Evolutionary conservation across 208 protist species (phyloP).

Genomic region (Acanthamoeba sp.): DNA sequence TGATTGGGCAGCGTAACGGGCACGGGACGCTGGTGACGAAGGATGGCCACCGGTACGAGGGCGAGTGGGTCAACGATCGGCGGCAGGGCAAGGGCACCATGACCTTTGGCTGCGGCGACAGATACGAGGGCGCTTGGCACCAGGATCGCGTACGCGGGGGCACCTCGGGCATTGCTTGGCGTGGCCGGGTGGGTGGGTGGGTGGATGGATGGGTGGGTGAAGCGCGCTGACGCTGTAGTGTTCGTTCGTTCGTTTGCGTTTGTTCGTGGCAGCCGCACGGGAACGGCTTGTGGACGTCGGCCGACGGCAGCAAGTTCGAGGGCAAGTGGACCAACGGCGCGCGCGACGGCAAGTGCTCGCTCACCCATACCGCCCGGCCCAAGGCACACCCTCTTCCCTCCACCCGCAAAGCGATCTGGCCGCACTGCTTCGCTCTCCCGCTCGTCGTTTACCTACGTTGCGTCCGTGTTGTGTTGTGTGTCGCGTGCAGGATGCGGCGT

Average conservation of each 20-base stretch:
- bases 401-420: neutral
- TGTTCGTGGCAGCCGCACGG: neutral
- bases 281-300: neutral
- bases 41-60: conserved; percentile 49
- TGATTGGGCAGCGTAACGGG: conserved; percentile 7
- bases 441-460: neutral
- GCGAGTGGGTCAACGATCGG: conserved; percentile 21
- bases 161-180: too few species aligned
- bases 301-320: conserved; percentile 35
- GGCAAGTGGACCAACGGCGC: conserved; percentile 53
- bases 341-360: conserved; percentile 41
- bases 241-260: too few species aligned
- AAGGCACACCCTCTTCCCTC: neutral
- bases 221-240: too few species aligned
- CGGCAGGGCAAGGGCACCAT: conserved; percentile 52
- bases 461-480: neutral
- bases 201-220: neutral
- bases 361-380: neutral
- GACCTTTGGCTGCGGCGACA: neutral
- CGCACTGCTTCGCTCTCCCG: neutral
- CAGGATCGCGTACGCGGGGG: conserved; percentile 11
- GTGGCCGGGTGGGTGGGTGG: neutral
- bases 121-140: conserved; percentile 48
- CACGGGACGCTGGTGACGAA: conserved; percentile 25
- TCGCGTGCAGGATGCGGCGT: neutral